These are phyloP conservation scores for Cladochytrium replicatum DNA, from an alignment of 192 early-diverging fungal species.

Conservation along the genomic window DNA sequence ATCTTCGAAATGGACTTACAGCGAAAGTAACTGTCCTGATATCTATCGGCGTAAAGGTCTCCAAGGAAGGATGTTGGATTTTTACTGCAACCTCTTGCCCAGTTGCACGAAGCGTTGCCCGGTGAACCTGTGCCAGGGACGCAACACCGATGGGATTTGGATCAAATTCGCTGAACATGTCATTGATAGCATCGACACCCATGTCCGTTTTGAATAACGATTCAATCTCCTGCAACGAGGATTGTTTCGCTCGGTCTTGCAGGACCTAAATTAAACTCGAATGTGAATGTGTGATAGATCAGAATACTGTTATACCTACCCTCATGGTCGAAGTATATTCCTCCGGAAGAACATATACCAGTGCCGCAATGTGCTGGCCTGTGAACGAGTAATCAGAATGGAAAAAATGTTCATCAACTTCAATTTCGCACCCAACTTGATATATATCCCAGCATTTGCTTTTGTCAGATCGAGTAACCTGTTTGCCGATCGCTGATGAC, in stretches of 20 bases:
- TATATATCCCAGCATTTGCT: conserved; percentile 71
- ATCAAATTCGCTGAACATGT: conserved; percentile 72
- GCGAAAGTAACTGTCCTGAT: conserved; percentile 61
- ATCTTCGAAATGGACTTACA: conserved; percentile 20
- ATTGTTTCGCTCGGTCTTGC: conserved; percentile 7
- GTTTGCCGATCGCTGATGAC: conserved; percentile 62
- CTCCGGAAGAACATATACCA: conserved; percentile 75
- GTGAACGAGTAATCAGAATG: not conserved
- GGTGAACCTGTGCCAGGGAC: conserved; percentile 88
- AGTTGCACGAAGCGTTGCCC: conserved; percentile 51
- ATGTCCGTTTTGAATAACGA: conserved; percentile 59
- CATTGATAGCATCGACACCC: conserved; percentile 42
- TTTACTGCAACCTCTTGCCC: conserved; percentile 84
- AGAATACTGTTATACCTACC: conserved; percentile 64
- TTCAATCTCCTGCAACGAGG: conserved; percentile 60
- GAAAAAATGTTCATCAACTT: not conserved
- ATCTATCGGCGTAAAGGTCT: conserved; percentile 68
- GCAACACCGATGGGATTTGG: conserved; percentile 81
- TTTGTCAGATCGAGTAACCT: conserved; percentile 49
- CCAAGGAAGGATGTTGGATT: conserved; percentile 78
- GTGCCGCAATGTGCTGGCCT: conserved; percentile 72
- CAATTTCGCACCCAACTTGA: conserved; percentile 48
- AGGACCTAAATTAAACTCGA: not conserved
- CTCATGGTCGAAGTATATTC: conserved; percentile 87
- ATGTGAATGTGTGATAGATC: conserved; percentile 45